phyloP scores from a whole-genome alignment of 345 rosid genomes.

The Geranium brycei region DNA sequence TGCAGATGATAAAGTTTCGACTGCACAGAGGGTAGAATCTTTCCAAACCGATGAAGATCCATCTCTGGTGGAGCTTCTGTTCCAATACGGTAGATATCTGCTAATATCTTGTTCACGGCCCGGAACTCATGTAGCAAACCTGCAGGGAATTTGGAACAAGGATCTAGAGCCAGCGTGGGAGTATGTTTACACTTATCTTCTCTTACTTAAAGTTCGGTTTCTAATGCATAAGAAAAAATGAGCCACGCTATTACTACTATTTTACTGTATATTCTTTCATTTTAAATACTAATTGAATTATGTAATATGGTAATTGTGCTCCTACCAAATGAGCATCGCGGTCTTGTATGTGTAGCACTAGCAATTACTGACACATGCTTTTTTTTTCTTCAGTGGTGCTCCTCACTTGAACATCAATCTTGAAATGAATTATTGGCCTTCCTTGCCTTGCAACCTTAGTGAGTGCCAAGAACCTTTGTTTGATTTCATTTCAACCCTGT shows the following conservation, averaged over 20 bases:
- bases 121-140: slow-evolving; percentile 84
- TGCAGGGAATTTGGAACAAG: slow-evolving; percentile 91
- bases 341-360: slow-evolving; percentile 6
- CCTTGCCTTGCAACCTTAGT: slow-evolving; percentile 66
- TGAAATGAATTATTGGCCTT: slow-evolving; percentile 96
- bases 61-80: slow-evolving; percentile 61
- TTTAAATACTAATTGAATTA: too few relatives aligned
- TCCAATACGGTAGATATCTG: slow-evolving; percentile 78
- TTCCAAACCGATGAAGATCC: slow-evolving; percentile 78
- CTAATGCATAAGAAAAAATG: too few relatives aligned
- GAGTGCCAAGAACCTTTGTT: slow-evolving; percentile 90
- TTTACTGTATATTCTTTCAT: too few relatives aligned
- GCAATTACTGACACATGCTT: slow-evolving; percentile 10
- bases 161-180: slow-evolving; percentile 79
- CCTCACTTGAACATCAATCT: slow-evolving; percentile 91
- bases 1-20: slow-evolving; percentile 22
- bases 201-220: neutral
- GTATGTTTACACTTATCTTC: slow-evolving; percentile 30
- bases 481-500: slow-evolving; percentile 54
- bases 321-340: neutral
- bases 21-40: slow-evolving; percentile 62
- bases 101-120: slow-evolving; percentile 84
- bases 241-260: neutral
- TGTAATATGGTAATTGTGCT: neutral
- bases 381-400: slow-evolving; percentile 46